These are phyloP conservation scores for Backusella australiensis DNA, from an alignment of 192 early-diverging fungal species.

Conservation along the genomic window DNA sequence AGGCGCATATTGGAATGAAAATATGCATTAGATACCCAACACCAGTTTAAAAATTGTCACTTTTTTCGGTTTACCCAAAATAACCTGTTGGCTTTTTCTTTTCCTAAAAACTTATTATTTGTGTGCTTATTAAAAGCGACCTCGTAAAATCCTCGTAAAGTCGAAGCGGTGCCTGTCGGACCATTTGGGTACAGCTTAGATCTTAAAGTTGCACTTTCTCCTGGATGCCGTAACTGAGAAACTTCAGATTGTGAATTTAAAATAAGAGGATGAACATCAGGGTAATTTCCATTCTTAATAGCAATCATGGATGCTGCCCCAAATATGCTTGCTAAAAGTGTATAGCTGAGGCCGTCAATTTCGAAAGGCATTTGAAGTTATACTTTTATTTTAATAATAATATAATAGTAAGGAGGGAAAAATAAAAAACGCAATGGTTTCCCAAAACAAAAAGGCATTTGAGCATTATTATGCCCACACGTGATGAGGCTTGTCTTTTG, in stretches of 20 bases:
- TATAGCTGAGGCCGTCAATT: constrained; percentile 45
- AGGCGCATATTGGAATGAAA: background rate
- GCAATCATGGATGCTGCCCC: constrained; percentile 39
- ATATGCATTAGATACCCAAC: background rate
- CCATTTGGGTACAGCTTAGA: constrained; percentile 42
- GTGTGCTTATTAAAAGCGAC: constrained; percentile 16
- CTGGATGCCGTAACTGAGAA: constrained; percentile 44
- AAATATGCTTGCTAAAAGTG: constrained; percentile 39
- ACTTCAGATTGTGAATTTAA: constrained; percentile 50
- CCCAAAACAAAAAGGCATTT: background rate
- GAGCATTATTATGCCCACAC: background rate
- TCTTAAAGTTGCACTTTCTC: constrained; percentile 49
- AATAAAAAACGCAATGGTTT: background rate
- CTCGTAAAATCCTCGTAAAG: constrained; percentile 48
- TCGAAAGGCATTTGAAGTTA: constrained; percentile 18
- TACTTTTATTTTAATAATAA: background rate
- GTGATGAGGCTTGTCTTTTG: background rate
- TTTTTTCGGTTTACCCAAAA: constrained; percentile 31
- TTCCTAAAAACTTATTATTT: background rate
- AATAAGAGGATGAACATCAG: constrained; percentile 61
- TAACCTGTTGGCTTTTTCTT: background rate
- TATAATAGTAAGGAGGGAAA: background rate
- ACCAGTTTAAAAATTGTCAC: background rate
- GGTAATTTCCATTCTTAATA: constrained; percentile 34
- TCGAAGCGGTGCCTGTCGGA: constrained; percentile 36